A percentile compares a stretch with the other conserved stretches of the same genome.
phyloP scores from a whole-genome alignment of 768 basidiomycete genomes.

The Amanita exitialis region DNA sequence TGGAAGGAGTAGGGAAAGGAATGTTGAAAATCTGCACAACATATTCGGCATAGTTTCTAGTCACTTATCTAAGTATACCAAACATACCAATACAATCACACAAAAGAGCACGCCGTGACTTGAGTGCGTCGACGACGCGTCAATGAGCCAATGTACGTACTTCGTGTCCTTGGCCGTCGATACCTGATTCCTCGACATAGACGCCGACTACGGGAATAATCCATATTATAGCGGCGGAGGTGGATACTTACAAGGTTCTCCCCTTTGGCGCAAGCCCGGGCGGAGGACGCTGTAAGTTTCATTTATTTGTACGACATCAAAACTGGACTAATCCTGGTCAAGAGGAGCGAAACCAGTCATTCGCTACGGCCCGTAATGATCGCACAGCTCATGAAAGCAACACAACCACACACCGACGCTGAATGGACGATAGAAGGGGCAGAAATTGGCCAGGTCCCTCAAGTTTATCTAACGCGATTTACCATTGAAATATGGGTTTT shows the following conservation, averaged over 20 bases:
- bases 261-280: constrained; percentile 59
- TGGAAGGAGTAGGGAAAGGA: constrained; percentile 67
- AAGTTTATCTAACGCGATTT: constrained; percentile 4
- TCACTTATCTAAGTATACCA: background rate
- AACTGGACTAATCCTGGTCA: background rate
- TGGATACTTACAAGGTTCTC: constrained; percentile 49
- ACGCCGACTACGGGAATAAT: constrained; percentile 30
- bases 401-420: constrained; percentile 80
- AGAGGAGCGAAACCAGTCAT: constrained; percentile 5
- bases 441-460: constrained; percentile 68
- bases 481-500: background rate
- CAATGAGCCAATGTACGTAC: constrained; percentile 25
- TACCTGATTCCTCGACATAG: constrained; percentile 14
- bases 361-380: constrained; percentile 23
- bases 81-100: constrained; percentile 4
- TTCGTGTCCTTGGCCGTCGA: background rate
- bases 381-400: constrained; percentile 63
- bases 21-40: constrained; percentile 40
- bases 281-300: constrained; percentile 31
- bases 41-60: constrained; percentile 15
- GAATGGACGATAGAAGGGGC: constrained; percentile 79
- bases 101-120: background rate
- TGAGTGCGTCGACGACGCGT: constrained; percentile 5
- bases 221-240: constrained; percentile 31
- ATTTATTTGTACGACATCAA: background rate